Percentiles rank a stretch among this genome's conserved stretches.
Evolutionary conservation across 2,329 filamentous ascomycete genomes (phyloP).

Genomic region (Chalara sp.): DNA sequence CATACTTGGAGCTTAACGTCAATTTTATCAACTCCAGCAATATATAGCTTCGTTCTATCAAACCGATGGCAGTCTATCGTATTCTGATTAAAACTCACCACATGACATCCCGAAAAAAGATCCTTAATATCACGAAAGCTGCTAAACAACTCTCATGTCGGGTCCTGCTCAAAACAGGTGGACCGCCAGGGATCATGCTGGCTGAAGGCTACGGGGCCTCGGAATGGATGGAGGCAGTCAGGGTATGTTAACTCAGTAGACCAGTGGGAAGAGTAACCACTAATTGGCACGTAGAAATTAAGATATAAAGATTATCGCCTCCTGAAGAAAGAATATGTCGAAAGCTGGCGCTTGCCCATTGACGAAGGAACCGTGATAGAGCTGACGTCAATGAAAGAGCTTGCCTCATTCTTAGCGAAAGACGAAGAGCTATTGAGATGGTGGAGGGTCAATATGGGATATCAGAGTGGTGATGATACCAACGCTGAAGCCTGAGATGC

Average conservation of each 20-base stretch:
- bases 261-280: background rate
- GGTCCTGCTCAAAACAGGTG: conserved; percentile 60
- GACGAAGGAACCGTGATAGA: conserved; percentile 15
- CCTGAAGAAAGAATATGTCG: conserved; percentile 18
- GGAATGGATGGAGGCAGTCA: conserved; percentile 22
- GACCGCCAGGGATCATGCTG: conserved; percentile 72
- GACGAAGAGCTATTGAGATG: conserved; percentile 16
- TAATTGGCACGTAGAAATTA: conserved; percentile 15
- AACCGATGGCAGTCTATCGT: conserved; percentile 12
- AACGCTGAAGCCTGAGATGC: no score
- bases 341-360: conserved; percentile 8
- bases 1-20: no score
- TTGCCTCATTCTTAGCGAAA: conserved; percentile 13
- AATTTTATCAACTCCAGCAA: no score
- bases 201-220: conserved; percentile 40
- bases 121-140: conserved; percentile 55
- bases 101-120: conserved; percentile 74
- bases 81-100: conserved; percentile 73
- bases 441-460: conserved; percentile 24
- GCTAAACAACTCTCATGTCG: conserved; percentile 52
- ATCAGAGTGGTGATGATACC: conserved; percentile 9
- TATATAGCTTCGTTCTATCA: no score
- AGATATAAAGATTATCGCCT: conserved; percentile 24
- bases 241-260: conserved; percentile 10
- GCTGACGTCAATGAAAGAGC: conserved; percentile 17